Percentiles rank a stretch among this genome's conserved stretches.
phyloP scores from a whole-genome alignment of 208 protist genomes.

The Hexamita inflata region DNA sequence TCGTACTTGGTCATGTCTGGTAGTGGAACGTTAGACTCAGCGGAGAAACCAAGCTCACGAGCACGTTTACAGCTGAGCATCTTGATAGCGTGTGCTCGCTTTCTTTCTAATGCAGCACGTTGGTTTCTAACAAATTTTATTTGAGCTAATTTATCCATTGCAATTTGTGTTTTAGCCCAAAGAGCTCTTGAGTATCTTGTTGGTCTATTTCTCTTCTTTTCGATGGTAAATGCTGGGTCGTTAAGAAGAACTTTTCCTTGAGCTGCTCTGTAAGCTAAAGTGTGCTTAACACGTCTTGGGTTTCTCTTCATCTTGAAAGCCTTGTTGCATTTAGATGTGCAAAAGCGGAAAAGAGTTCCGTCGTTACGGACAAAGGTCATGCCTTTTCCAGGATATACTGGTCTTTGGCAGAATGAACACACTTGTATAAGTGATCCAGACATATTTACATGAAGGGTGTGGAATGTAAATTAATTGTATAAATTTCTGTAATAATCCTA shows the following conservation, averaged over 20 bases:
- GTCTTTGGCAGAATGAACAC: conserved; percentile 84
- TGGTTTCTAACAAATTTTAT: neutral
- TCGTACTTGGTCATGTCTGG: no score
- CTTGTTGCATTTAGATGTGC: conserved; percentile 89
- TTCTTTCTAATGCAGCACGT: neutral
- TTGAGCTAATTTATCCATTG: conserved; percentile 27
- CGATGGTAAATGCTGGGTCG: conserved; percentile 94
- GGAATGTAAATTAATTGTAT: no score
- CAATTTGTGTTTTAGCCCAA: neutral
- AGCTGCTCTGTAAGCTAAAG: conserved; percentile 88
- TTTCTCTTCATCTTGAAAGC: conserved; percentile 97
- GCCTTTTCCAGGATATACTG: conserved; percentile 95
- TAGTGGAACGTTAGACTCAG: no score
- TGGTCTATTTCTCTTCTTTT: conserved; percentile 83
- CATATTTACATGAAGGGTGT: no score
- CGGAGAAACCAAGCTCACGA: neutral
- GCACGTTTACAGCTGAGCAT: neutral
- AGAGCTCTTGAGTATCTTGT: conserved; percentile 95
- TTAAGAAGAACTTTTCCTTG: conserved; percentile 88
- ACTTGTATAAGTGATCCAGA: no score
- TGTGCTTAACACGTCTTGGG: conserved; percentile 93
- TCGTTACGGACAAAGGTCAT: conserved; percentile 96
- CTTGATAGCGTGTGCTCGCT: conserved; percentile 7
- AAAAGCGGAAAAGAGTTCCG: conserved; percentile 80
- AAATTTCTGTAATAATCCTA: no score